Conservation (phyloP, 441 rosid species). For the Macaranga tanarius region DNA sequence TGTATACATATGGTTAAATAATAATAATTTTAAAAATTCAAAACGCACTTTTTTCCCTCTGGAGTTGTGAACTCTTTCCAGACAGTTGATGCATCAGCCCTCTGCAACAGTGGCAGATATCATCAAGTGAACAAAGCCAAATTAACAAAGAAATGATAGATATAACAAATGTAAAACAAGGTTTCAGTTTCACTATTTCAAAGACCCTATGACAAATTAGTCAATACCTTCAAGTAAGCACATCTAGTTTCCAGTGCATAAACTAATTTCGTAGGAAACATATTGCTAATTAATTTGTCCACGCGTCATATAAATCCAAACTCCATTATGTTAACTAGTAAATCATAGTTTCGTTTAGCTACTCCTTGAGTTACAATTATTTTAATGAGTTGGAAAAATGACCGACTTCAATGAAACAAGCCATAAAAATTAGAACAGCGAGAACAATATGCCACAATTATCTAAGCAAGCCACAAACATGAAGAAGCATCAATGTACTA, state of each 20-base stretch:
- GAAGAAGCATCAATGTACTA: background rate
- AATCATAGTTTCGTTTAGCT: background rate
- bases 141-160: background rate
- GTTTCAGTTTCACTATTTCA: background rate
- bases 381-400: background rate
- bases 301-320: background rate
- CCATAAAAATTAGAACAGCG: background rate
- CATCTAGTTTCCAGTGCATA: background rate
- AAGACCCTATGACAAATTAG: background rate
- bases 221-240: background rate
- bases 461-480: background rate
- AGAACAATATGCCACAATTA: conserved; percentile 5
- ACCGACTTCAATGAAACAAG: background rate
- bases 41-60: conserved; percentile 75
- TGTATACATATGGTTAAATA: background rate
- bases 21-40: background rate
- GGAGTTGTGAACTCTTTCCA: conserved; percentile 85
- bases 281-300: background rate
- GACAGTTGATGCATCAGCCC: conserved; percentile 83
- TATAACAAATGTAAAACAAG: background rate
- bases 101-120: conserved; percentile 47
- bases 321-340: background rate
- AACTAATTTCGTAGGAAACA: background rate
- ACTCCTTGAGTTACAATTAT: background rate
- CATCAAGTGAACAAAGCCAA: conserved; percentile 24